A percentile compares a stretch with the other conserved stretches of the same genome.
Conservation (phyloP, 805 yeast species). For the Hanseniaspora lindneri region DNA sequence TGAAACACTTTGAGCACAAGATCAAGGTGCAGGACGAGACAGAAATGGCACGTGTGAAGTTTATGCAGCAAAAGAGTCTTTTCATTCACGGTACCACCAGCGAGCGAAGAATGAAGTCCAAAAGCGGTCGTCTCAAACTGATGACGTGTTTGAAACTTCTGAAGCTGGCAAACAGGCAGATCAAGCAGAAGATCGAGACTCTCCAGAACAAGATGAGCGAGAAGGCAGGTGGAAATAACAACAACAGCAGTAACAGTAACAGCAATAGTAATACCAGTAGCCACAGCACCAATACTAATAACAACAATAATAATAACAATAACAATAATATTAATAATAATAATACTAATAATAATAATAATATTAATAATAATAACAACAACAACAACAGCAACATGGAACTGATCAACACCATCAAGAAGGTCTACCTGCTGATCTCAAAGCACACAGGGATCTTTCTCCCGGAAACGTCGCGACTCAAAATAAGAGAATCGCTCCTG, state of each 20-base stretch:
- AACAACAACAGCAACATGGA: conserved; percentile 37
- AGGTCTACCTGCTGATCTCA: conserved; percentile 74
- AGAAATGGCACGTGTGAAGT: background rate
- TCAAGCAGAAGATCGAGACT: conserved; percentile 52
- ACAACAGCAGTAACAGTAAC: no score
- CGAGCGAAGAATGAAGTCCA: conserved; percentile 52
- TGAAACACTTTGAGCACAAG: conserved; percentile 6
- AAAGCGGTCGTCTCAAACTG: conserved; percentile 41
- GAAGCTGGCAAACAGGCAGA: conserved; percentile 67
- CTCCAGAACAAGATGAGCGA: conserved; percentile 34
- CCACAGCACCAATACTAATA: no score
- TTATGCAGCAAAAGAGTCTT: conserved; percentile 7
- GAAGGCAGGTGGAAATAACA: no score
- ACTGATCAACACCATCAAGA: conserved; percentile 77
- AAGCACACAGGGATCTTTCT: conserved; percentile 66
- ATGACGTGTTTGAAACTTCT: conserved; percentile 70
- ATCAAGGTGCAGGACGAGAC: no score
- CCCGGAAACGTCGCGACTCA: conserved; percentile 66
- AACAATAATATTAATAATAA: no score
- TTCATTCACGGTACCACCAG: conserved; percentile 20
- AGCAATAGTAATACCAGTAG: no score
- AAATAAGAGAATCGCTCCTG: conserved; percentile 67
- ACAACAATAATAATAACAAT: no score
- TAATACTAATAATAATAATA: no score
- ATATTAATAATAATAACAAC: no score